phyloP scores from a whole-genome alignment of 2,329 filamentous ascomycete genomes.

The Emmonsia crescens region DNA sequence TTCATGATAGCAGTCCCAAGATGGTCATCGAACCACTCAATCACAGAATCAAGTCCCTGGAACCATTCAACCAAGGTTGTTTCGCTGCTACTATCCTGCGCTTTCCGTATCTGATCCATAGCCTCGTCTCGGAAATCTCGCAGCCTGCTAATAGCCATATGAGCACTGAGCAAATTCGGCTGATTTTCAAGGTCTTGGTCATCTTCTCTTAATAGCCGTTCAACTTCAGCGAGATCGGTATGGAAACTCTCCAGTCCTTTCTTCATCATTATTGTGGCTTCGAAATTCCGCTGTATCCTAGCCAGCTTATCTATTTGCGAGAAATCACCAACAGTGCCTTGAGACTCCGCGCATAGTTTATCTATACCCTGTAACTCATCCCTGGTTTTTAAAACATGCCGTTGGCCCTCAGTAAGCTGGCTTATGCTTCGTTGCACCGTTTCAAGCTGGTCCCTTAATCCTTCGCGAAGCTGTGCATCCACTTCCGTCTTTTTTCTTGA shows the following conservation, averaged over 20 bases:
- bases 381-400: slow-evolving; percentile 84
- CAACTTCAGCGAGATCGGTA: slow-evolving; percentile 61
- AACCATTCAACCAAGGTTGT: slow-evolving; percentile 86
- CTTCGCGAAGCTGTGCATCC: slow-evolving; percentile 79
- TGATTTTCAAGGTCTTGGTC: slow-evolving; percentile 80
- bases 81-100: slow-evolving; percentile 62
- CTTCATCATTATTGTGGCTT: slow-evolving; percentile 87
- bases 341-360: slow-evolving; percentile 89
- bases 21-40: slow-evolving; percentile 94
- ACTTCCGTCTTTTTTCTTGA: slow-evolving; percentile 85
- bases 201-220: slow-evolving; percentile 69
- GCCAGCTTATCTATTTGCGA: slow-evolving; percentile 59
- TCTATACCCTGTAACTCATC: slow-evolving; percentile 99
- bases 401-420: slow-evolving; percentile 78
- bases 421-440: slow-evolving; percentile 89
- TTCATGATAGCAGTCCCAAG: slow-evolving; percentile 81
- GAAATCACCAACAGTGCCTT: slow-evolving; percentile 96
- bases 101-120: slow-evolving; percentile 84
- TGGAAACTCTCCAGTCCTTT: slow-evolving; percentile 80
- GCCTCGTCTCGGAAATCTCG: slow-evolving; percentile 92
- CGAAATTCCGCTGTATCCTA: slow-evolving; percentile 74
- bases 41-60: slow-evolving; percentile 68
- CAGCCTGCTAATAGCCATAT: slow-evolving; percentile 85
- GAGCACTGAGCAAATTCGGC: slow-evolving; percentile 77
- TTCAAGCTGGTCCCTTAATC: slow-evolving; percentile 84